Evolutionary conservation across 1,139 yeast genomes (phyloP).

Genomic region (Blastobotrys capitulatus): DNA sequence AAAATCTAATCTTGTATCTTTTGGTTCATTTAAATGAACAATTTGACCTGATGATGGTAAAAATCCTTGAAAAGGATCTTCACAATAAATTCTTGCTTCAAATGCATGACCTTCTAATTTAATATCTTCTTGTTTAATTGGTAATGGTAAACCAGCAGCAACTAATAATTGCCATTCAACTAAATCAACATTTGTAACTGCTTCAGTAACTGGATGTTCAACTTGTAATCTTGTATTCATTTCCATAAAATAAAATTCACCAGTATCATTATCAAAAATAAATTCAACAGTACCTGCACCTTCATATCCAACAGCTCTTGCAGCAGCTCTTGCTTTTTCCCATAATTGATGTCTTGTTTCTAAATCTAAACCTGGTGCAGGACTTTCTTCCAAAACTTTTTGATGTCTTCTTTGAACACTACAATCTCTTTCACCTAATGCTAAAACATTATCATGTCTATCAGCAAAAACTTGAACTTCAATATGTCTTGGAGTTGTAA

Average conservation of each 20-base stretch:
- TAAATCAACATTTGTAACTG: constrained; percentile 85
- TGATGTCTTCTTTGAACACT: constrained; percentile 47
- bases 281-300: constrained; percentile 64
- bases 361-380: constrained; percentile 48
- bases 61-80: constrained; percentile 32
- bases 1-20: constrained; percentile 31
- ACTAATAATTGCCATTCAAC: constrained; percentile 93
- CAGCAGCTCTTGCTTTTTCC: constrained; percentile 55
- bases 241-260: constrained; percentile 56
- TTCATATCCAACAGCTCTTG: constrained; percentile 49
- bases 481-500: constrained; percentile 42
- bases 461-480: constrained; percentile 47
- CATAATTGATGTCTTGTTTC: constrained; percentile 50
- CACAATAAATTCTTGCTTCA: constrained; percentile 35
- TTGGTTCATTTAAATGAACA: constrained; percentile 27
- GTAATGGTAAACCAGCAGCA: constrained; percentile 63
- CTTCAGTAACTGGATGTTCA: constrained; percentile 66
- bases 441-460: constrained; percentile 40
- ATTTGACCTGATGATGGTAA: constrained; percentile 33
- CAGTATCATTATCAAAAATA: constrained; percentile 51
- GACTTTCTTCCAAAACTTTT: constrained; percentile 47
- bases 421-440: constrained; percentile 46
- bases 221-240: constrained; percentile 61
- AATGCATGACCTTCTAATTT: constrained; percentile 31
- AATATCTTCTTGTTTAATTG: constrained; percentile 31